A percentile compares a stretch with the other conserved stretches of the same genome.
phyloP scores from a whole-genome alignment of 2,329 filamentous ascomycete species.

The Hypoxylon sp. region DNA sequence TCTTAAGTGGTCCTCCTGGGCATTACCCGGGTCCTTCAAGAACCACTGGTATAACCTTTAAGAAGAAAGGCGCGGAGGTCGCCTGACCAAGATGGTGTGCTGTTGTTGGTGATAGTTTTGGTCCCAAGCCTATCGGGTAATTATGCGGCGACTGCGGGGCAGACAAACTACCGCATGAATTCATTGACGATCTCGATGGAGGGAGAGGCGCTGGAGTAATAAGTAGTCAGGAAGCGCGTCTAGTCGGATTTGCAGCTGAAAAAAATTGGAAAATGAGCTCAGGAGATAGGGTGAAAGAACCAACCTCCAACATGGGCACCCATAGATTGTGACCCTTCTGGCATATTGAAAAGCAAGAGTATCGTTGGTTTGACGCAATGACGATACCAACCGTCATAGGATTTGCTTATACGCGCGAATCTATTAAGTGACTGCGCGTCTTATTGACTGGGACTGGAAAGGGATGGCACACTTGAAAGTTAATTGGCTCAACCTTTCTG shows the following conservation, averaged over 20 bases:
- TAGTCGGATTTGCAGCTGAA: conserved; percentile 26
- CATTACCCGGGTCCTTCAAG: conserved; percentile 24
- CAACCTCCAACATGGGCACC: conserved; percentile 17
- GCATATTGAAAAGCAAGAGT: conserved; percentile 22
- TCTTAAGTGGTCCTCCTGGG: conserved; percentile 29
- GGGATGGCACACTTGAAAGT: conserved; percentile 6
- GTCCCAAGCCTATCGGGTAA: conserved; percentile 38
- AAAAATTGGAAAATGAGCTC: conserved; percentile 28
- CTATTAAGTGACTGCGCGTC: conserved; percentile 16
- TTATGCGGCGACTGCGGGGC: conserved; percentile 43
- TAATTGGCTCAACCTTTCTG: conserved; percentile 16
- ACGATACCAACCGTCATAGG: conserved; percentile 26
- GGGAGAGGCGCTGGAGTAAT: conserved; percentile 23
- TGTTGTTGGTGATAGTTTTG: conserved; percentile 40
- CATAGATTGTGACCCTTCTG: conserved; percentile 22
- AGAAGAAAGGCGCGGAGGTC: conserved; percentile 31
- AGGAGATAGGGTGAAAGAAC: conserved; percentile 31
- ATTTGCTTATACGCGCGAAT: conserved; percentile 11
- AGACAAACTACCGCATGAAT: conserved; percentile 28
- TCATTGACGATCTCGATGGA: conserved; percentile 40
- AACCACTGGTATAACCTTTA: conserved; percentile 21
- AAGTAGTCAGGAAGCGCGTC: conserved; percentile 26
- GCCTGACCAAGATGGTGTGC: conserved; percentile 43
- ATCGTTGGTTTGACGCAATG: conserved; percentile 25
- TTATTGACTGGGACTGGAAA: conserved; percentile 6